These are phyloP conservation scores for Tricladium varicosporioides DNA, from an alignment of 2,329 filamentous ascomycete genomes.

Conservation along the genomic window DNA sequence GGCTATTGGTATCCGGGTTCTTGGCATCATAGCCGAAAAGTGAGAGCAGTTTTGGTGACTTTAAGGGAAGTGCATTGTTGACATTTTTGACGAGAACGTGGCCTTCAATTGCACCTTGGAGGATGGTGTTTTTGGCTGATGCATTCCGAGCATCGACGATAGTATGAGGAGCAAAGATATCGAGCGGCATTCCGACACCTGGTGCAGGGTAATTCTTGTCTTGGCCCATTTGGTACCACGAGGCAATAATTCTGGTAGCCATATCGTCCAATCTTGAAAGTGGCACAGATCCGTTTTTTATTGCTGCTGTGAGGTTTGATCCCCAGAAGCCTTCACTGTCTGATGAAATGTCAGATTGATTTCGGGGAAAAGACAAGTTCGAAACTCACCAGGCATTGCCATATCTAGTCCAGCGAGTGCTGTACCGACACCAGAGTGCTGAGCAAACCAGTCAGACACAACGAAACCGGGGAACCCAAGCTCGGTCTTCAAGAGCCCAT, in stretches of 20 bases:
- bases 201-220: slow-evolving; percentile 38
- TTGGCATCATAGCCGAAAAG: slow-evolving; percentile 61
- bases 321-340: slow-evolving; percentile 20
- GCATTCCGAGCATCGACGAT: slow-evolving; percentile 55
- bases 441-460: slow-evolving; percentile 82
- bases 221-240: slow-evolving; percentile 59
- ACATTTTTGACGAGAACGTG: slow-evolving; percentile 64
- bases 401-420: slow-evolving; percentile 80
- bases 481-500: slow-evolving; percentile 79
- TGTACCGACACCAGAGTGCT: slow-evolving; percentile 73
- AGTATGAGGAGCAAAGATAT: slow-evolving; percentile 48
- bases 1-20: slow-evolving; percentile 7
- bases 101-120: slow-evolving; percentile 60
- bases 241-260: slow-evolving; percentile 55
- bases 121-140: slow-evolving; percentile 44
- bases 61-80: slow-evolving; percentile 48
- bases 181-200: slow-evolving; percentile 49
- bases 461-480: slow-evolving; percentile 83
- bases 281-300: slow-evolving; percentile 58
- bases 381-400: slow-evolving; percentile 22
- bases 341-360: slow-evolving; percentile 1
- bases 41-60: slow-evolving; percentile 48
- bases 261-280: slow-evolving; percentile 59
- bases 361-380: neutral
- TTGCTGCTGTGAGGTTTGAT: slow-evolving; percentile 43